Evolutionary conservation across 306 rosid species (phyloP).

Genomic region (Betula pendula): DNA sequence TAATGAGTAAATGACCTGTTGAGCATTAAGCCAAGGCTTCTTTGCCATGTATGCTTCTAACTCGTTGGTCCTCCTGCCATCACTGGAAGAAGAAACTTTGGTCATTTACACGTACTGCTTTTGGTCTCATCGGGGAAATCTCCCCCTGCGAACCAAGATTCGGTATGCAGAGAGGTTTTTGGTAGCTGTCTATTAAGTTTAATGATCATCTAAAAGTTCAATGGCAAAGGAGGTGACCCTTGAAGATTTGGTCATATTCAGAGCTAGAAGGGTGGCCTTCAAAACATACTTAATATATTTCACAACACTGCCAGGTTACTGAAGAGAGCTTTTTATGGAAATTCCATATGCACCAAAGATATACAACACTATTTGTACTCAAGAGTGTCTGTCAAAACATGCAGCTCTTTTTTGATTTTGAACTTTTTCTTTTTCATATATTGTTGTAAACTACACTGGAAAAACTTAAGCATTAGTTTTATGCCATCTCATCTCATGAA

Average conservation of each 20-base stretch:
- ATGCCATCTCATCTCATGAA: constrained; percentile 24
- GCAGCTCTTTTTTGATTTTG: background rate
- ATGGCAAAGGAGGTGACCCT: background rate
- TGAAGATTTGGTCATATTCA: background rate
- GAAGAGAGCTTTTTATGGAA: background rate
- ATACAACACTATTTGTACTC: background rate
- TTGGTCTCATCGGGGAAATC: background rate
- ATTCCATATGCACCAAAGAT: background rate
- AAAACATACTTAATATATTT: background rate
- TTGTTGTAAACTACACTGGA: constrained; percentile 5
- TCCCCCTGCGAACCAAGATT: background rate
- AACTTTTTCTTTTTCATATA: background rate
- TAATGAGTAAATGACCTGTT: background rate
- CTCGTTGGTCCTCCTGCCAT: background rate
- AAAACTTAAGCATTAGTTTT: constrained; percentile 13
- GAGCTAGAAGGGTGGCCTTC: background rate
- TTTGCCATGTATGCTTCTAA: background rate
- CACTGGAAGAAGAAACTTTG: background rate
- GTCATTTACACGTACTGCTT: background rate
- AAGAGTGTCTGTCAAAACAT: background rate
- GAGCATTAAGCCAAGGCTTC: background rate
- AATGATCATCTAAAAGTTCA: background rate
- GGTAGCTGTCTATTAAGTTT: background rate
- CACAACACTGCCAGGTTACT: background rate
- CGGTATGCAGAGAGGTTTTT: background rate